phyloP scores from a whole-genome alignment of 2,329 filamentous ascomycete genomes.

The Periconia sp. region DNA sequence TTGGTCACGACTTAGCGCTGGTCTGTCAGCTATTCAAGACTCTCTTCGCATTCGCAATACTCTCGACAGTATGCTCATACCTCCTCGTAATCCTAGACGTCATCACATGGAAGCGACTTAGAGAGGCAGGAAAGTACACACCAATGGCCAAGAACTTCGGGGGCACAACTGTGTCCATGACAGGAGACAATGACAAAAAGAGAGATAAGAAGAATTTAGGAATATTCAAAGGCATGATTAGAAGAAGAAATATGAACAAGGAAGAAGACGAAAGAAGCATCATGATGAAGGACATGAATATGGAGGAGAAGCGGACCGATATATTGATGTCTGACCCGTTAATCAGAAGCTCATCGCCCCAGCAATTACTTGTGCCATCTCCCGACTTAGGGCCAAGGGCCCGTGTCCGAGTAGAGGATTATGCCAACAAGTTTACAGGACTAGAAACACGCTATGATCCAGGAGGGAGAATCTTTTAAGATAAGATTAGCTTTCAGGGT shows the following conservation, averaged over 20 bases:
- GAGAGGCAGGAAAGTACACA: conserved; percentile 5
- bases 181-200: neutral
- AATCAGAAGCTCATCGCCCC: neutral
- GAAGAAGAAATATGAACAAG: neutral
- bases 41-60: conserved; percentile 4
- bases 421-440: neutral
- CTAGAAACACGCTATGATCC: neutral
- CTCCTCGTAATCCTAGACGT: neutral
- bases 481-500: no score
- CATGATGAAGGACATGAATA: conserved; percentile 2
- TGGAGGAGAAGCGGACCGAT: neutral
- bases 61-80: neutral
- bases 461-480: neutral
- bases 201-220: neutral
- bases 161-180: neutral
- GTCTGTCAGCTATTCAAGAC: conserved; percentile 11
- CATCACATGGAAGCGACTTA: conserved; percentile 1
- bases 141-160: conserved; percentile 1
- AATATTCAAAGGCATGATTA: neutral
- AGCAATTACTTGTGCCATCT: neutral
- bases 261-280: conserved; percentile 9
- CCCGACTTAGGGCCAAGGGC: neutral
- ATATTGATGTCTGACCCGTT: neutral
- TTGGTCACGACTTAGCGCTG: conserved; percentile 6
- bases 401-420: neutral